Evolutionary conservation across 768 basidiomycete species (phyloP), one percentile per base, ranked within the genome.

Genomic region (Lentinus tigrinus): DNA sequence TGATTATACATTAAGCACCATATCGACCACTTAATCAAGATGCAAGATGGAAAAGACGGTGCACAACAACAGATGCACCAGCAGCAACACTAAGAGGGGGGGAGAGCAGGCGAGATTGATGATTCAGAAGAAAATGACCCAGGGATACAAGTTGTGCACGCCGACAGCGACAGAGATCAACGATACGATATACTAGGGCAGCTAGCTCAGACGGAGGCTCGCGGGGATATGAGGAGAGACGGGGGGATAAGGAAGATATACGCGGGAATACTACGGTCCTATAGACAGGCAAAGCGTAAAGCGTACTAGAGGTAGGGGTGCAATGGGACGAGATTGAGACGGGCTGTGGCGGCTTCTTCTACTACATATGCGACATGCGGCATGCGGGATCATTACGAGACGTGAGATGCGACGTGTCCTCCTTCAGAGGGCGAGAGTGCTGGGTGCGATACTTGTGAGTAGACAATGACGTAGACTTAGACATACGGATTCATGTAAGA

Each of bases 341-440:
- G 42, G 42, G 55, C 60, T 61, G 60, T 26, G 55, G 60, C 55
- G 60, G 55, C 60, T 61, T 59, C 58, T 59, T 61, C 60, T 61
- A 57, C 60, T 56, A 61, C 60, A 61, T 57, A 42, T 26, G 38
- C 36, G 47, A 34, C 43, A 58, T 60, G 58, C 58, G 58, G 42
- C 58, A 54, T 60, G 60, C 49, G 27, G 37, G 53, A 51, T 58
- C 56, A 62, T 62, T 53, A 62, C 49, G 61, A 31, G 52, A 47
- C 51, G 60, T 61, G 52, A 61, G 39, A 57, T 61, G 59, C 59
- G 59, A 61, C 42, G 46, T 46, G 54, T 52, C 60, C 60, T 61
- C 60, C 60, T 61, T 67, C 63, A 65, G 66, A 67, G 66, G 63
- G 63, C 40, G 42, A 46, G 43, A 63, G 48, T 64, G 61, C 61